Evolutionary conservation across 805 yeast genomes (phyloP), one percentile per base, ranked within the genome.

Genomic region (Nakazawaea ernobii): DNA sequence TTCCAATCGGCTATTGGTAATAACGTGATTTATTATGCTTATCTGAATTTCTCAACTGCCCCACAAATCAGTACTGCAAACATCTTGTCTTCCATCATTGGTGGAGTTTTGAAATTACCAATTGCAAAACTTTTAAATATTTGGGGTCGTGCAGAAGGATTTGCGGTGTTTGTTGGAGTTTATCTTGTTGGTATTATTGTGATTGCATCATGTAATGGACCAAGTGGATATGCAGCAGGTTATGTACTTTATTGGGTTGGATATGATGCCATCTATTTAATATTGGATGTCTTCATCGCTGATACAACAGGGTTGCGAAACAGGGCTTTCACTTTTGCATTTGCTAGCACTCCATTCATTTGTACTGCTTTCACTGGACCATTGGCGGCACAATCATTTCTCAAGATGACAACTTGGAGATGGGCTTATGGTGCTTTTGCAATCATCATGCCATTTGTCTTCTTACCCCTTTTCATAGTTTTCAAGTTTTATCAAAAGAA

Each of bases 401-500:
- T 73, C 33, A 67, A 65, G 47, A 60, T 62, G 40, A 67, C 72
- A 40, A 69, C 68, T 38, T 77, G 82, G 82, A 66, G 79, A 58
- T 71, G 76, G 75, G 81, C 79, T 27, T 74, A 69, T 53, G 78
- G 77, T 43, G 66, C 73, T 60, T 75, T 75, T 62, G 68, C 73
- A 20, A 65, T 75, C 37, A 66, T 75, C 27, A 61, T 68, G 51
- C 79, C 79, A 3, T 66, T 65, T 26, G 68, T 66, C 35, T 60
- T 53, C 36, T 42, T 49, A 17, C 68, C 68, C 4, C 47, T 63
- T 27, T 51, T 49, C 14, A 20, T 53, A 14, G 54, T 65, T 24
- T 56, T 66, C 58, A 57, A 55, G 49, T 57, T 39, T 46, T 58
- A 57, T 47, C 56, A 60, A 33, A 42, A 42, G 20, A 62, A 62